Conservation (phyloP, 495 filamentous ascomycete species). For the Talaromyces liani region DNA sequence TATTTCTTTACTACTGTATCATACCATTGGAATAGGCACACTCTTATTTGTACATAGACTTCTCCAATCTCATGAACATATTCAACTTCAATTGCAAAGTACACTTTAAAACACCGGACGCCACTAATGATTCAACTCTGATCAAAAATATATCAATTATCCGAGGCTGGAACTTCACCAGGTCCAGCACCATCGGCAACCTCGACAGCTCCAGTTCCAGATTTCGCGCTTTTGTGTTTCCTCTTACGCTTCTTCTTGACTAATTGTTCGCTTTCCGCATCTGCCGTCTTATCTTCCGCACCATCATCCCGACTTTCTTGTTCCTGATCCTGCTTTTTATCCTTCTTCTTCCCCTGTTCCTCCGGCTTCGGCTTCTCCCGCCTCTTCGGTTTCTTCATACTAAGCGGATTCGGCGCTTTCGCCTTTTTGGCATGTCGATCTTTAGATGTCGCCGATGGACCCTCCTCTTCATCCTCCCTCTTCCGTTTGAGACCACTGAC, state of each 20-base stretch:
- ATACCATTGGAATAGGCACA: neutral
- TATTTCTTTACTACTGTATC: neutral
- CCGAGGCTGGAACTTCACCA: neutral
- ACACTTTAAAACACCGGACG: neutral
- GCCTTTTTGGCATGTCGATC: constrained; percentile 63
- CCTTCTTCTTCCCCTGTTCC: constrained; percentile 10
- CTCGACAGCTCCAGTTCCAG: neutral
- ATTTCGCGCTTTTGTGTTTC: constrained; percentile 28
- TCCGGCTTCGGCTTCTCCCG: constrained; percentile 14
- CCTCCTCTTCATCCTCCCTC: constrained; percentile 25
- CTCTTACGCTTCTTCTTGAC: constrained; percentile 35
- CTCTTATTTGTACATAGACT: neutral
- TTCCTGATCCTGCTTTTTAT: constrained; percentile 16
- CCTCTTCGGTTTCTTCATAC: constrained; percentile 78
- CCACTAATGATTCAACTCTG: neutral
- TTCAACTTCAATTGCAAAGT: neutral
- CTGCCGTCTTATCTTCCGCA: constrained; percentile 13
- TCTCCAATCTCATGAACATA: neutral
- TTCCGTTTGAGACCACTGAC: constrained; percentile 38
- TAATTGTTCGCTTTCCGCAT: constrained; percentile 16
- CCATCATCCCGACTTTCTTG: constrained; percentile 17
- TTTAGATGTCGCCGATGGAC: constrained; percentile 21
- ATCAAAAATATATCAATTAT: neutral
- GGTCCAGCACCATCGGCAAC: neutral
- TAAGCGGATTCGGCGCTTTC: constrained; percentile 84